Percentiles rank a stretch among this genome's conserved stretches.
Evolutionary conservation across 2,329 filamentous ascomycete species (phyloP).

Genomic region (Calonectria leucothoes): DNA sequence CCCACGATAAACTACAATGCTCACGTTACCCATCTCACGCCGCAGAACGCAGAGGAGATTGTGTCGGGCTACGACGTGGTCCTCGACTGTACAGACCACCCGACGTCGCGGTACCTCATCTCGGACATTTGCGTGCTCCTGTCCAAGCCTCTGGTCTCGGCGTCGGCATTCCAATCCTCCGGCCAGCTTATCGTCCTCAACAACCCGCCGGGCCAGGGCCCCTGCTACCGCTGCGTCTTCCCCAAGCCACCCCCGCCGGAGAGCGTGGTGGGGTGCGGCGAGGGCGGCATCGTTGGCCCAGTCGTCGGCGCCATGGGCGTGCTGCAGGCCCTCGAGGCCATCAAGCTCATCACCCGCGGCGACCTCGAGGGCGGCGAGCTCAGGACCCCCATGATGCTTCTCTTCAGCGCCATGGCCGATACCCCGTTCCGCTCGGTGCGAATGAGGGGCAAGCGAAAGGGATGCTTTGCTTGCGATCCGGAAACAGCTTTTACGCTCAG

Average conservation of each 20-base stretch:
- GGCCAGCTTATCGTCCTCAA: slow-evolving; percentile 93
- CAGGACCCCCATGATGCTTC: slow-evolving; percentile 51
- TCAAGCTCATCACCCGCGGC: slow-evolving; percentile 77
- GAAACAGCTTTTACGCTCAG: slow-evolving; percentile 69
- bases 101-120: slow-evolving; percentile 90
- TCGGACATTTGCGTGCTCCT: slow-evolving; percentile 89
- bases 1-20: slow-evolving; percentile 73
- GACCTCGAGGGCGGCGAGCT: slow-evolving; percentile 36
- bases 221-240: slow-evolving; percentile 95
- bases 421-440: slow-evolving; percentile 77
- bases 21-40: slow-evolving; percentile 73
- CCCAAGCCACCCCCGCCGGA: slow-evolving; percentile 87
- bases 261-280: slow-evolving; percentile 86
- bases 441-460: slow-evolving; percentile 74
- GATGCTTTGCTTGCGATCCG: slow-evolving; percentile 82
- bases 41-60: slow-evolving; percentile 74
- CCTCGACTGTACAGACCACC: slow-evolving; percentile 95
- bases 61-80: slow-evolving; percentile 82
- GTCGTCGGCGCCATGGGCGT: slow-evolving; percentile 95
- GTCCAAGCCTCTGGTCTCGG: slow-evolving; percentile 84
- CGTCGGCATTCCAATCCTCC: slow-evolving; percentile 88
- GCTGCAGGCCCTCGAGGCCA: slow-evolving; percentile 87
- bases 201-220: slow-evolving; percentile 78
- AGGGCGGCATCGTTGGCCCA: slow-evolving; percentile 91
- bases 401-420: slow-evolving; percentile 59